phyloP scores from a whole-genome alignment of 78 protist genomes.

The Dictyostelium intermedium region DNA sequence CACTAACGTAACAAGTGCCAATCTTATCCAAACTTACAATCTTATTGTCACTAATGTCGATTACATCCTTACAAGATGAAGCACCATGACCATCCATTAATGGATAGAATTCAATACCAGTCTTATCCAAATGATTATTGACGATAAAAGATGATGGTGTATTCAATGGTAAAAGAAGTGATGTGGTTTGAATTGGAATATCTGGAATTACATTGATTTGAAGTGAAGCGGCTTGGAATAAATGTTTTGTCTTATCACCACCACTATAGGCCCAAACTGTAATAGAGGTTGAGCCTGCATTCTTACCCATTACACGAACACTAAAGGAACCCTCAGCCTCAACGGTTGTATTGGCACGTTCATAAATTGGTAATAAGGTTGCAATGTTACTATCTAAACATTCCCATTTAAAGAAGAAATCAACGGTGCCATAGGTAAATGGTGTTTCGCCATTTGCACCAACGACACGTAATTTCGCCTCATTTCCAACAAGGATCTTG shows the following conservation, averaged over 20 bases:
- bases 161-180: conserved; percentile 23
- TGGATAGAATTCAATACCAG: conserved; percentile 6
- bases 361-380: conserved; percentile 31
- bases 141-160: background rate
- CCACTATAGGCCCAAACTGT: conserved; percentile 58
- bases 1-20: conserved; percentile 45
- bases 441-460: conserved; percentile 78
- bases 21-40: conserved; percentile 34
- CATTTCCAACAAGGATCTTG: conserved; percentile 56
- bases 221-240: conserved; percentile 42
- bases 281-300: conserved; percentile 27
- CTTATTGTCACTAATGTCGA: conserved; percentile 17
- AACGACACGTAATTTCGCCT: conserved; percentile 53
- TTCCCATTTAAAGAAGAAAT: conserved; percentile 62
- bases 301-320: conserved; percentile 43
- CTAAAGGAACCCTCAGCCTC: conserved; percentile 57
- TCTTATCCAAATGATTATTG: background rate
- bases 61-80: conserved; percentile 16
- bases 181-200: conserved; percentile 21
- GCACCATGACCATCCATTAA: background rate
- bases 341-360: conserved; percentile 45
- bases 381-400: conserved; percentile 43
- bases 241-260: background rate
- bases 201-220: conserved; percentile 16
- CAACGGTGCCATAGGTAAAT: conserved; percentile 77